Base-by-base conservation (phyloP, 192 early-diverging fungal species). In the Backusella macrospora region DNA sequence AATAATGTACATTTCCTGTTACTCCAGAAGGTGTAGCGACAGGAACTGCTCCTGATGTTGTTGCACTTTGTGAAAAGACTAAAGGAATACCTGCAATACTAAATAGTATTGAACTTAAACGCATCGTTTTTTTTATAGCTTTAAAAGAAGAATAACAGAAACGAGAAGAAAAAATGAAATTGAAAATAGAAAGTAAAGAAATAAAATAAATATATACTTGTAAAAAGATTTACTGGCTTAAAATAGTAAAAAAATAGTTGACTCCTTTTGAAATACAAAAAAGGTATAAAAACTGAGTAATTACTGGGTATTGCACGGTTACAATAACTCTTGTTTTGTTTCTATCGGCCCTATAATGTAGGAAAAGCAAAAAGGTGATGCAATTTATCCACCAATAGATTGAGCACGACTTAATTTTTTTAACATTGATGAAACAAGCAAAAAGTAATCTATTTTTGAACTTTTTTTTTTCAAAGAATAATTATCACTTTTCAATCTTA, bases 1-100 rank as follows among this genome's bases (percentile, higher is more conserved):
- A 26, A 62, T 81, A 81, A 64, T 77, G 52, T 10, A 48, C 37
- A 47, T 81, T 81, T 6, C 71, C 78, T 40, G 73, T 75, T 23
- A 65, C 46, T 13, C 40, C 66, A 26, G 64, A 40, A 16, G 73
- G 68, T 12, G 34, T 49, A 26, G 68, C 68, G 5, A 59, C 52
- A 59, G 52, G 26, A 6, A 37, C 15, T n/a, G 47, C 21, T 23
- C 38, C 23, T 62, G 70, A 38, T 42, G 70, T 23, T 55, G 39
- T 26, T 43, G 55, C 0, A 13, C 38, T 72, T 18, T 37, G n/a
- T 7, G 70, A 26, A 43, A 59, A 59, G 5, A 59, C 52, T 23
- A 59, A 23, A 26, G 52, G 52, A 26, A 59, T 26, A 26, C 52
- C 26, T 26, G 52, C 18, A 59, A 59, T 59, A 59, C 52, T 59